A percentile compares a stretch with the other conserved stretches of the same genome.
Conservation (phyloP, 805 yeast species). For the Ogataea dorogensis region DNA sequence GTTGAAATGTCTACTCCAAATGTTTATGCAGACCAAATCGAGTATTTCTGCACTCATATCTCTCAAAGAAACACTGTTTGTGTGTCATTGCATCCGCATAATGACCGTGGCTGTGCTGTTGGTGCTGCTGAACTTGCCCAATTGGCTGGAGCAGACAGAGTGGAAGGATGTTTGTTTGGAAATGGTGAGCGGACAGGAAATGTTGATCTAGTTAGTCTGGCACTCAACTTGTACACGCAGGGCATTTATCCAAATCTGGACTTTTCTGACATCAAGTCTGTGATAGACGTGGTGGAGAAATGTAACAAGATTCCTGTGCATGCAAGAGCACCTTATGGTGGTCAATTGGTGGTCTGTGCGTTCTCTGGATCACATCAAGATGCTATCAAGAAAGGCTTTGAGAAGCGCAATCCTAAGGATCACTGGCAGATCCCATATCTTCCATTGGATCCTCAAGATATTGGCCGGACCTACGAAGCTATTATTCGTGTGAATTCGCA, state of each 20-base stretch:
- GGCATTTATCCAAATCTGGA: conserved; percentile 73
- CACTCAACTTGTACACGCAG: conserved; percentile 73
- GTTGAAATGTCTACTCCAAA: conserved; percentile 77
- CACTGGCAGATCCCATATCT: conserved; percentile 77
- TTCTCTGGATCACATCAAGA: conserved; percentile 57
- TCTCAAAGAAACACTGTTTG: conserved; percentile 68
- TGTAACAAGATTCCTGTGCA: conserved; percentile 76
- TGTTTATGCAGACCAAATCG: conserved; percentile 77
- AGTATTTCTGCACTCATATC: conserved; percentile 65
- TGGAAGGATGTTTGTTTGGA: conserved; percentile 80
- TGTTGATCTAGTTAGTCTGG: conserved; percentile 74
- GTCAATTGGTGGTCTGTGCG: conserved; percentile 75
- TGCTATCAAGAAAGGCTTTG: conserved; percentile 37
- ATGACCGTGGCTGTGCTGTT: conserved; percentile 84
- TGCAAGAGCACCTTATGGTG: conserved; percentile 79
- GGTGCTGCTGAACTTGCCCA: conserved; percentile 78
- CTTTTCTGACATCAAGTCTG: conserved; percentile 62
- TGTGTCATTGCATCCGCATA: conserved; percentile 75
- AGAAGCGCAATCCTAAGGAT: conserved; percentile 36
- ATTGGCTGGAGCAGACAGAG: conserved; percentile 80
- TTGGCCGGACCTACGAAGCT: conserved; percentile 90
- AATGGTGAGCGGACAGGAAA: conserved; percentile 87
- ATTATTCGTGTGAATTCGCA: conserved; percentile 86
- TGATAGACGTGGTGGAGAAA: conserved; percentile 68
- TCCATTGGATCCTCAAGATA: conserved; percentile 81